phyloP scores from a whole-genome alignment of 1,139 yeast species.

The Debaryomyces coudertii region DNA sequence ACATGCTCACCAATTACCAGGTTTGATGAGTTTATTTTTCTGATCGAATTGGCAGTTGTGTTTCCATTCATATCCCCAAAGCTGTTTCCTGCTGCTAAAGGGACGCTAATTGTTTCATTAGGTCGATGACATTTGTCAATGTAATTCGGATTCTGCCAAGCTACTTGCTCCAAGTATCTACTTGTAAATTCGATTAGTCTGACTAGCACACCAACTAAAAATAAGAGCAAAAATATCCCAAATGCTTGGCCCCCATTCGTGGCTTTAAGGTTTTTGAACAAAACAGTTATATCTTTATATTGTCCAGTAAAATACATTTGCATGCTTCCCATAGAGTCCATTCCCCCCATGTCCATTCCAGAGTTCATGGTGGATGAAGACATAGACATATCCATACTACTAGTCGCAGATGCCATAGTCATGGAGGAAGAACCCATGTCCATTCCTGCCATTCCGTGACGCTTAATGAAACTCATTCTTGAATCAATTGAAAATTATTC shows the following conservation, averaged over 20 bases:
- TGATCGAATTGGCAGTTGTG: conserved; percentile 8
- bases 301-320: conserved; percentile 57
- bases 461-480: conserved; percentile 4
- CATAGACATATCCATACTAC: conserved; percentile 18
- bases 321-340: conserved; percentile 42
- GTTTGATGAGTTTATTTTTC: neutral
- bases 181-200: conserved; percentile 61
- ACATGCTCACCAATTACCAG: neutral
- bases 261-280: conserved; percentile 59
- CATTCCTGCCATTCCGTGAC: conserved; percentile 9
- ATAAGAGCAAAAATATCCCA: conserved; percentile 67
- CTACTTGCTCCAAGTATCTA: conserved; percentile 66
- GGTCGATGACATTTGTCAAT: conserved; percentile 17
- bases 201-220: conserved; percentile 58
- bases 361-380: conserved; percentile 18
- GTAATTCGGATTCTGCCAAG: conserved; percentile 52
- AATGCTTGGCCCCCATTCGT: conserved; percentile 61
- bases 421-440: conserved; percentile 21
- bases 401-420: conserved; percentile 17
- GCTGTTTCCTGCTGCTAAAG: conserved; percentile 11
- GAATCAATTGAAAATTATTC: too few relatives aligned
- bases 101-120: conserved; percentile 7
- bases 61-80: conserved; percentile 20
- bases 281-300: conserved; percentile 59
- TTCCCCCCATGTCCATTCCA: conserved; percentile 29